These are phyloP conservation scores for Diaporthe aspalathi DNA, from an alignment of 2,329 filamentous ascomycete species.

Conservation along the genomic window DNA sequence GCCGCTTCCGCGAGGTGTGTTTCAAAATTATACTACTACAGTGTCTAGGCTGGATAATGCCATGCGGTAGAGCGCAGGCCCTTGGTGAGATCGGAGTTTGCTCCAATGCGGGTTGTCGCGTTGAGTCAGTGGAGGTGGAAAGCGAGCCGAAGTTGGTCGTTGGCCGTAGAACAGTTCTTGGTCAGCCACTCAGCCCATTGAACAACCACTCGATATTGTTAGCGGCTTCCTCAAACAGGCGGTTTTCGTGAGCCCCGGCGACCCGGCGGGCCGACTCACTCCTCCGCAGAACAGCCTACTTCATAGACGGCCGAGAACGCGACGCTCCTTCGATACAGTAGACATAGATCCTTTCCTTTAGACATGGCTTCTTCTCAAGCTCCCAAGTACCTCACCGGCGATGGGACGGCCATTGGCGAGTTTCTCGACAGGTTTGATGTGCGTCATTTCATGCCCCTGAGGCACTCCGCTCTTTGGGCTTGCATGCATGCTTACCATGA, in stretches of 20 bases:
- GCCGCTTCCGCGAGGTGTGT: neutral
- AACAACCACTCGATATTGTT: constrained; percentile 19
- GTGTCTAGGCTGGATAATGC: neutral
- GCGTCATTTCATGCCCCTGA: constrained; percentile 55
- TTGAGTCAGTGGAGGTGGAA: neutral
- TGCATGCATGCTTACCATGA: constrained; percentile 39
- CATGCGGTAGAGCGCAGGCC: neutral
- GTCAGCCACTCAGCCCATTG: neutral
- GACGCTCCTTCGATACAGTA: neutral
- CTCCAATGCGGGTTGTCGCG: neutral
- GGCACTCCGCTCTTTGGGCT: constrained; percentile 18
- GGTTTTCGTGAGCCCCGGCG: constrained; percentile 5
- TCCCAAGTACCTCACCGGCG: constrained; percentile 81
- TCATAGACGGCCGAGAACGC: constrained; percentile 6
- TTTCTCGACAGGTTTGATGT: constrained; percentile 96
- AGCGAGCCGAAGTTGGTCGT: neutral
- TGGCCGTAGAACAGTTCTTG: neutral
- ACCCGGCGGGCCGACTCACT: constrained; percentile 15
- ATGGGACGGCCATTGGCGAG: constrained; percentile 78
- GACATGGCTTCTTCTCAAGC: constrained; percentile 48
- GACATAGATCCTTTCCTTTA: constrained; percentile 1
- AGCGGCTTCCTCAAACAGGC: constrained; percentile 4
- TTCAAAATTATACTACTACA: neutral
- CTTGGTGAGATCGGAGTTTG: neutral
- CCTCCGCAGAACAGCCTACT: neutral